Percentiles rank a stretch among this genome's conserved stretches.
These are phyloP conservation scores for Scedosporium apiospermum DNA, from an alignment of 2,329 filamentous ascomycete species.

Conservation along the genomic window DNA sequence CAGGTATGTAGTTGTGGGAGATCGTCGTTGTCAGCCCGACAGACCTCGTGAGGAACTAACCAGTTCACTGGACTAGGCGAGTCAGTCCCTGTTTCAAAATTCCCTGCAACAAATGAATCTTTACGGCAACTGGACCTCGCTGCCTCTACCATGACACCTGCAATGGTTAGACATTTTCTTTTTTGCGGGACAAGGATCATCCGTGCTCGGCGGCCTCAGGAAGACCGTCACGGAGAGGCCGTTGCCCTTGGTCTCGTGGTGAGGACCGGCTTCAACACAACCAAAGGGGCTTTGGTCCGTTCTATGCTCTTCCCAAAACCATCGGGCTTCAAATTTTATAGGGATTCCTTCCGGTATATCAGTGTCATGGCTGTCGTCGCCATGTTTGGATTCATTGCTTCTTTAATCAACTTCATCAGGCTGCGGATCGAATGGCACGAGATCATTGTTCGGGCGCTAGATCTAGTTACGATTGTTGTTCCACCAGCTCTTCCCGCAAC, in stretches of 20 bases:
- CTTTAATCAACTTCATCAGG: conserved; percentile 86
- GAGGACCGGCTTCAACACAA: conserved; percentile 93
- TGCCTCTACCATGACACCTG: conserved; percentile 72
- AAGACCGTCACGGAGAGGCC: conserved; percentile 76
- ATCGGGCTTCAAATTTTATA: conserved; percentile 96
- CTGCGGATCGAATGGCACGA: conserved; percentile 78
- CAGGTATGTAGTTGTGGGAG: conserved; percentile 27
- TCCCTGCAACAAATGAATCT: conserved; percentile 71
- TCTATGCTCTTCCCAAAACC: conserved; percentile 99
- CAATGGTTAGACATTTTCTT: conserved; percentile 79
- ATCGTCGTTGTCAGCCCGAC: neutral
- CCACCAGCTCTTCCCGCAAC: conserved; percentile 91
- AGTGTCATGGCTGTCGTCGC: conserved; percentile 91
- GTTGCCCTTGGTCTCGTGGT: conserved; percentile 87
- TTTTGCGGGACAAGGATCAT: conserved; percentile 96
- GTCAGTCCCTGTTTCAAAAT: conserved; percentile 92
- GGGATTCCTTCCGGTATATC: conserved; percentile 95
- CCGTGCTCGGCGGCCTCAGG: conserved; percentile 77
- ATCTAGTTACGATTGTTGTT: conserved; percentile 95
- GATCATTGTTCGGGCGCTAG: conserved; percentile 83
- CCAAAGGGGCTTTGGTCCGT: conserved; percentile 87
- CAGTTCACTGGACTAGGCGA: conserved; percentile 46
- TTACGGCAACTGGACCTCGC: conserved; percentile 67
- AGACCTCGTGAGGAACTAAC: neutral
- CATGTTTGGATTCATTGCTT: conserved; percentile 76